Percentiles rank a stretch among this genome's conserved stretches.
These are phyloP conservation scores for Phytophthora aleatoria DNA, from an alignment of 352 stramenopile genomes.

Conservation along the genomic window DNA sequence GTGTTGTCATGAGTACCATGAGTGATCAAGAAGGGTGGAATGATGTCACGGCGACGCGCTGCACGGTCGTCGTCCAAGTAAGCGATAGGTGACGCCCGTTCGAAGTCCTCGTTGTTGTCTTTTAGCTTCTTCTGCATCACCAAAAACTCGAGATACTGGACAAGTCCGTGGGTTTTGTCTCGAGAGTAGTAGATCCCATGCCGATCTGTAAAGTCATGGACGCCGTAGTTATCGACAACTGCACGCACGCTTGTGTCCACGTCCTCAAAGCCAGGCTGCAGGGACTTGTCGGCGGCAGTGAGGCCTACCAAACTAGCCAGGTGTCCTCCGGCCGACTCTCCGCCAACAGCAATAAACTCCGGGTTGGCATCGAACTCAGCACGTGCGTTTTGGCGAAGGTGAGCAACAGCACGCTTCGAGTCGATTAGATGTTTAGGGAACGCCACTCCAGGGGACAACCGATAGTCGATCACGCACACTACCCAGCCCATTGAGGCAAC, in stretches of 20 bases:
- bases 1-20: conserved; percentile 68
- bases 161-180: conserved; percentile 44
- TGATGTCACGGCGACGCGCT: conserved; percentile 19
- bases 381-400: conserved; percentile 44
- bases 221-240: conserved; percentile 60
- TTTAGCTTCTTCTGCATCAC: conserved; percentile 69
- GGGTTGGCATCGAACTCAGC: conserved; percentile 44
- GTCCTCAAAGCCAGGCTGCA: conserved; percentile 65
- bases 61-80: conserved; percentile 42
- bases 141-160: conserved; percentile 59
- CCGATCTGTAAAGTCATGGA: conserved; percentile 66
- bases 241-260: conserved; percentile 66
- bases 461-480: conserved; percentile 77
- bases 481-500: conserved; percentile 62
- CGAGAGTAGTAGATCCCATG: conserved; percentile 57
- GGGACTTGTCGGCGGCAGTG: conserved; percentile 47
- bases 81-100: conserved; percentile 55
- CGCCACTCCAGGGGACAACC: conserved; percentile 55
- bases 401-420: conserved; percentile 64
- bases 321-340: conserved; percentile 68
- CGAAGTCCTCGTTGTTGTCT: conserved; percentile 48
- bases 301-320: conserved; percentile 56
- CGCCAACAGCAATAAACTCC: conserved; percentile 63
- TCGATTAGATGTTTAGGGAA: conserved; percentile 73
- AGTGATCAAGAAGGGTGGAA: conserved; percentile 64